A percentile compares a stretch with the other conserved stretches of the same genome.
phyloP scores from a whole-genome alignment of 148 eudicot genomes.

The Camellia lanceoleosa region DNA sequence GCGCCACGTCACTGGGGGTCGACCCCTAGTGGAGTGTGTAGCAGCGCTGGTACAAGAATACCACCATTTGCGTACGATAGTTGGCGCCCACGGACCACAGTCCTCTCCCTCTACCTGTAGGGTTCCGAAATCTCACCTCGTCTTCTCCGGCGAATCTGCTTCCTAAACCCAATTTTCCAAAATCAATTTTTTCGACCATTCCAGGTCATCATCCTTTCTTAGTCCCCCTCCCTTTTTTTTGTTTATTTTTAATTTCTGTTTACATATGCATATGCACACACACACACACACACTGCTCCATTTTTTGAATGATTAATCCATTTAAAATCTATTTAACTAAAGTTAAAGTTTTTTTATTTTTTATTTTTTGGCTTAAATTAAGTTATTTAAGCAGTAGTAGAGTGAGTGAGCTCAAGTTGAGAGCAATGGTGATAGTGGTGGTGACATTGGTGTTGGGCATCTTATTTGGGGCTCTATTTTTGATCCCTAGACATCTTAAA shows the following conservation, averaged over 20 bases:
- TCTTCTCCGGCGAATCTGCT: slow-evolving; percentile 1
- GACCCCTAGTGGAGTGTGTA: too few species aligned
- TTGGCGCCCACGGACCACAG: too few species aligned
- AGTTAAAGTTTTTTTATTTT: too few species aligned
- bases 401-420: slow-evolving; percentile 4
- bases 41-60: too few species aligned
- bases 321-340: background rate
- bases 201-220: background rate
- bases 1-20: too few species aligned
- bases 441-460: slow-evolving; percentile 41
- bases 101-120: background rate
- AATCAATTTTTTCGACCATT: background rate
- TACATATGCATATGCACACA: too few species aligned
- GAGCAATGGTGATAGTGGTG: slow-evolving; percentile 34
- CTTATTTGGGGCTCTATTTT: slow-evolving; percentile 38
- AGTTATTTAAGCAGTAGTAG: background rate
- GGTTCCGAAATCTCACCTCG: background rate
- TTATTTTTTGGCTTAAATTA: too few species aligned
- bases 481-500: slow-evolving; percentile 48
- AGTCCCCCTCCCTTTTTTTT: background rate
- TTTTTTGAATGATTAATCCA: background rate
- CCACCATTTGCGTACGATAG: too few species aligned
- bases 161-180: background rate
- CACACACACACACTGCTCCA: too few species aligned
- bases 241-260: too few species aligned